These are phyloP conservation scores for Epichloe sp. DNA, from an alignment of 2,329 filamentous ascomycete species.

Conservation along the genomic window DNA sequence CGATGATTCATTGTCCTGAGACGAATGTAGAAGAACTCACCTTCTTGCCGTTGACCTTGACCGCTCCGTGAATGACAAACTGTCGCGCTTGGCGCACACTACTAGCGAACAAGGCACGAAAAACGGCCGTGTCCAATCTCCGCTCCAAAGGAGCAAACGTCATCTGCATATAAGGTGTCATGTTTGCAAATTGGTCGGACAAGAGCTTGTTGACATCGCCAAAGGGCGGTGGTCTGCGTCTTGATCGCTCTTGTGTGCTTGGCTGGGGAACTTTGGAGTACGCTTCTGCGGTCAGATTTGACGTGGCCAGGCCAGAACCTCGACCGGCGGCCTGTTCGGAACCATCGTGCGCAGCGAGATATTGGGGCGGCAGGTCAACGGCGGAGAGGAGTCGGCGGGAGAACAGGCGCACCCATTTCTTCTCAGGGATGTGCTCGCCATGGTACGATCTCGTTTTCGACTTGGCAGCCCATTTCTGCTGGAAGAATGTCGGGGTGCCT, in stretches of 20 bases:
- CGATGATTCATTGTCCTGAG: not conserved
- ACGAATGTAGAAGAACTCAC: slow-evolving; percentile 30
- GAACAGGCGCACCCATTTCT: slow-evolving; percentile 92
- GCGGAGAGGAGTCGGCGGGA: slow-evolving; percentile 67
- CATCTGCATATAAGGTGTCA: slow-evolving; percentile 93
- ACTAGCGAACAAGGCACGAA: slow-evolving; percentile 85
- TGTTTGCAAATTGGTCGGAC: slow-evolving; percentile 22
- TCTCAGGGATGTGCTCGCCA: slow-evolving; percentile 86
- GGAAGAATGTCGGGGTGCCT: slow-evolving; percentile 63
- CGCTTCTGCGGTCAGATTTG: slow-evolving; percentile 18
- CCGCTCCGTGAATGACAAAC: slow-evolving; percentile 83
- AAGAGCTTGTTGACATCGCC: slow-evolving; percentile 22
- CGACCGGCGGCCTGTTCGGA: slow-evolving; percentile 71
- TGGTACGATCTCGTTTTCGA: slow-evolving; percentile 75
- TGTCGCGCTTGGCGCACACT: slow-evolving; percentile 87
- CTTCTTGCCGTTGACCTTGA: slow-evolving; percentile 94
- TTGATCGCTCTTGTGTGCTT: slow-evolving; percentile 9
- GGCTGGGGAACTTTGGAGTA: slow-evolving; percentile 19
- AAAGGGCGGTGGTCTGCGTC: slow-evolving; percentile 10
- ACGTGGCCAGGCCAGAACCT: slow-evolving; percentile 51
- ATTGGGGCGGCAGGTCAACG: slow-evolving; percentile 68
- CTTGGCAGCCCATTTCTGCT: slow-evolving; percentile 96
- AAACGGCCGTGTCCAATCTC: slow-evolving; percentile 80
- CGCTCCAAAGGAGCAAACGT: slow-evolving; percentile 83
- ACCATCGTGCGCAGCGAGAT: slow-evolving; percentile 71